Evolutionary conservation across 106 monocot genomes (phyloP).

Genomic region (Alisma plantagoaquatica): DNA sequence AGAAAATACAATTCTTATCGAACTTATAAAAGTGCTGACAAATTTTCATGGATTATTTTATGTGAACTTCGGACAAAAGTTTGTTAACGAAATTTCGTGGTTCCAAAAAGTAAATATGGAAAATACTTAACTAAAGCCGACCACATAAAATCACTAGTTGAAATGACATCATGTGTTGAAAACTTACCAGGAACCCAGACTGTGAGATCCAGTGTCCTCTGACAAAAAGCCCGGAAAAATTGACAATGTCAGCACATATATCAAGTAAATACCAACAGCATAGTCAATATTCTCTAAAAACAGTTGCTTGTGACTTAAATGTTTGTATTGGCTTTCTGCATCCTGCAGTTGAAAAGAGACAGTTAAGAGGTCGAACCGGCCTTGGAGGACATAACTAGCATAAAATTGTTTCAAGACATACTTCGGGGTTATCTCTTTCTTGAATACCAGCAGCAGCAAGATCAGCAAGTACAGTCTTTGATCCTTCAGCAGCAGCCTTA

Average conservation of each 20-base stretch:
- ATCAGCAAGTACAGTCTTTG: constrained; percentile 1
- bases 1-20: too few species aligned
- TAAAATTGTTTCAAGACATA: neutral
- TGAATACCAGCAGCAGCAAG: constrained; percentile 1
- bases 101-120: too few species aligned
- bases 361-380: neutral
- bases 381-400: neutral
- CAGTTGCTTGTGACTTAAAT: constrained; percentile 32
- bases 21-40: too few species aligned
- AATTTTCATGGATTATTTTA: too few species aligned
- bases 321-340: constrained; percentile 47
- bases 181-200: constrained; percentile 63
- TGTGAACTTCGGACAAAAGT: too few species aligned
- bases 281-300: constrained; percentile 48
- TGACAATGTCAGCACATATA: constrained; percentile 58
- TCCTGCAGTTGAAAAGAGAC: constrained; percentile 21
- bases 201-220: constrained; percentile 62
- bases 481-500: constrained; percentile 1
- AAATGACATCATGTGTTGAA: neutral
- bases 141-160: too few species aligned
- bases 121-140: too few species aligned
- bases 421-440: neutral
- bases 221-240: constrained; percentile 77
- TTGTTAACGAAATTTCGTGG: too few species aligned
- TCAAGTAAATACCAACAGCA: constrained; percentile 33